Conservation (phyloP, 2,329 filamentous ascomycete species). For the Trichophyton verrucosum region DNA sequence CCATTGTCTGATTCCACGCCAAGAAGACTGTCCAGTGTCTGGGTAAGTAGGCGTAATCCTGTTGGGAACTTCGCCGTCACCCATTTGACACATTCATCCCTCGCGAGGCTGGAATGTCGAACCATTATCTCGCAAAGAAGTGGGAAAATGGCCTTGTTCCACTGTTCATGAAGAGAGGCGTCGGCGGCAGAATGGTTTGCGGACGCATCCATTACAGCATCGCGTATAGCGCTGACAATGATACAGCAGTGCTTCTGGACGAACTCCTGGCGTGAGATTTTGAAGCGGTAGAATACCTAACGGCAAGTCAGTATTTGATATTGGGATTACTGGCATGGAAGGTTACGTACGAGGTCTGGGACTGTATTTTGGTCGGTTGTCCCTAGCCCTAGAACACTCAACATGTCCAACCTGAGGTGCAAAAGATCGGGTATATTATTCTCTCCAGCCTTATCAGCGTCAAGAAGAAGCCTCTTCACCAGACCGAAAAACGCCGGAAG, state of each 20-base stretch:
- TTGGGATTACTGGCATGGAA: background rate
- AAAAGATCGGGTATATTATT: conserved; percentile 9
- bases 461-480: conserved; percentile 23
- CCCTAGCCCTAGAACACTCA: background rate
- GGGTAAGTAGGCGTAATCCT: conserved; percentile 19
- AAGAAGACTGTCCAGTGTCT: conserved; percentile 25
- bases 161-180: conserved; percentile 12
- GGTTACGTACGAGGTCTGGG: conserved; percentile 22
- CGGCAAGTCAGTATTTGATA: background rate
- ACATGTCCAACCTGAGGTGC: conserved; percentile 6
- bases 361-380: background rate
- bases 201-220: conserved; percentile 17
- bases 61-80: conserved; percentile 20
- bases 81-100: conserved; percentile 21
- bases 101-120: conserved; percentile 20
- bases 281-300: conserved; percentile 30
- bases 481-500: conserved; percentile 30
- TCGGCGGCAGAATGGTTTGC: background rate
- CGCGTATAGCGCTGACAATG: conserved; percentile 23
- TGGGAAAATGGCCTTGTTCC: conserved; percentile 16
- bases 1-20: conserved; percentile 16
- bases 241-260: conserved; percentile 24
- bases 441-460: conserved; percentile 9
- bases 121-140: conserved; percentile 26
- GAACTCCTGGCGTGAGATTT: conserved; percentile 29